Conservation (phyloP, 2,329 filamentous ascomycete species). For the Lasiodiplodia sp. region DNA sequence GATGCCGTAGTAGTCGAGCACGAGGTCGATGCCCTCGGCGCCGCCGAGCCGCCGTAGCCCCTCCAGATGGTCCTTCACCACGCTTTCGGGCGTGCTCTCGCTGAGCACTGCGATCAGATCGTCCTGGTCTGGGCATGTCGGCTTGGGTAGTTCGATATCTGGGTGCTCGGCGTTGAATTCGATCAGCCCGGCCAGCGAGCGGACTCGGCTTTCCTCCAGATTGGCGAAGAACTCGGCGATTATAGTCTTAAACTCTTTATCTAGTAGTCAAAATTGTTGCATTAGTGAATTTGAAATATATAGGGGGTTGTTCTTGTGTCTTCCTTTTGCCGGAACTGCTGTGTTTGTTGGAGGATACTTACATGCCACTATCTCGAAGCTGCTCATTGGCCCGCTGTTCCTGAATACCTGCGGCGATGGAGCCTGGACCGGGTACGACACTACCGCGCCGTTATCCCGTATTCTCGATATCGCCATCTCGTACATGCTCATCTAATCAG, state of each 20-base stretch:
- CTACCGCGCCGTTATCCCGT: slow-evolving; percentile 46
- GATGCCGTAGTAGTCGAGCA: slow-evolving; percentile 41
- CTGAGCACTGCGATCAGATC: slow-evolving; percentile 45
- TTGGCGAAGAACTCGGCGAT: slow-evolving; percentile 44
- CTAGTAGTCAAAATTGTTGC: slow-evolving; percentile 26
- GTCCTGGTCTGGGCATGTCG: slow-evolving; percentile 43
- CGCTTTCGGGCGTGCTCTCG: slow-evolving; percentile 31
- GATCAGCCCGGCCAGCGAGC: slow-evolving; percentile 47
- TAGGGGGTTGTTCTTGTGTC: no score
- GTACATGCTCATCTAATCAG: slow-evolving; percentile 43
- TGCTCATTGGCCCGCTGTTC: slow-evolving; percentile 40
- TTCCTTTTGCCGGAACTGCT: not conserved
- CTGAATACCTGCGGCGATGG: slow-evolving; percentile 41
- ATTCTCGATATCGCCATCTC: slow-evolving; percentile 44
- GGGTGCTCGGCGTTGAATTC: slow-evolving; percentile 48
- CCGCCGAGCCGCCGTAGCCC: slow-evolving; percentile 42
- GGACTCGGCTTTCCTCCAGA: slow-evolving; percentile 41
- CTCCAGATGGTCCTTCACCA: slow-evolving; percentile 36
- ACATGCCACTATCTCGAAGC: slow-evolving; percentile 48
- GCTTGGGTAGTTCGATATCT: slow-evolving; percentile 41
- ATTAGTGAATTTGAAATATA: not conserved
- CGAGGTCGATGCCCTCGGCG: slow-evolving; percentile 42
- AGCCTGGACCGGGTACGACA: slow-evolving; percentile 45
- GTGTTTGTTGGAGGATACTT: slow-evolving; percentile 30
- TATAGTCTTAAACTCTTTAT: slow-evolving; percentile 46